Evolutionary conservation across 306 rosid species (phyloP), one percentile per base, ranked within the genome.

Genomic region (Malus sylvestris): DNA sequence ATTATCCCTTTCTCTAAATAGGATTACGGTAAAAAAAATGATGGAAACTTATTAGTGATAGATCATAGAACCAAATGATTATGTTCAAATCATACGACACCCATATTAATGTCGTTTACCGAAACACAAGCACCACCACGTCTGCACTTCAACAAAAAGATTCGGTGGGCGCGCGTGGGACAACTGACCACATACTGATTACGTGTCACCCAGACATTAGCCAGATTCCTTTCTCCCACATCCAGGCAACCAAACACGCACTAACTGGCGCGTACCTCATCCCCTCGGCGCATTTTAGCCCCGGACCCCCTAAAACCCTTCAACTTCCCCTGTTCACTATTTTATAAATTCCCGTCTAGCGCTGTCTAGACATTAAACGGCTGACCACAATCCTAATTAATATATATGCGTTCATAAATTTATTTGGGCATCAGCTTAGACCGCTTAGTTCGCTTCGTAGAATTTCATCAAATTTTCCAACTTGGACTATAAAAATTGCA

Each of bases 191-290:
- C 13, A 23, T 0, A 27, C 9, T 68, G 73, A 68, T 14, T 30
- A 73, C 82, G 85, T 82, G 85, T 73, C 82, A 73, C 67, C 12
- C 4, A 52, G 46, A 51, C 22, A 53, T 57, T n/a, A 35, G 40
- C 13, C 27, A 11, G 25, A 38, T 61, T 42, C 27, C 6, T 45
- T 29, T 11, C 33, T 5, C 49, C 23, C 65, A 14, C 35, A 8
- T 32, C 40, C 3, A 15, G 67, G 66, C n/a, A 46, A 16, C n/a
- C 67, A 13, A 68, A 61, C 76, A 27, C 38, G 0, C 55, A 14
- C 2, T 3, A 6, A 29, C 2, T 6, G 35, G 72, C 45, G 71
- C 62, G 74, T 44, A 72, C 18, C 11, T 63, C 65, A 72, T 52
- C 66, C 58, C 13, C 2, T 5, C n/a, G 11, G 59, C 53, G 72